Base-by-base conservation (phyloP, 2,329 filamentous ascomycete species). In the Nemania sp. region DNA sequence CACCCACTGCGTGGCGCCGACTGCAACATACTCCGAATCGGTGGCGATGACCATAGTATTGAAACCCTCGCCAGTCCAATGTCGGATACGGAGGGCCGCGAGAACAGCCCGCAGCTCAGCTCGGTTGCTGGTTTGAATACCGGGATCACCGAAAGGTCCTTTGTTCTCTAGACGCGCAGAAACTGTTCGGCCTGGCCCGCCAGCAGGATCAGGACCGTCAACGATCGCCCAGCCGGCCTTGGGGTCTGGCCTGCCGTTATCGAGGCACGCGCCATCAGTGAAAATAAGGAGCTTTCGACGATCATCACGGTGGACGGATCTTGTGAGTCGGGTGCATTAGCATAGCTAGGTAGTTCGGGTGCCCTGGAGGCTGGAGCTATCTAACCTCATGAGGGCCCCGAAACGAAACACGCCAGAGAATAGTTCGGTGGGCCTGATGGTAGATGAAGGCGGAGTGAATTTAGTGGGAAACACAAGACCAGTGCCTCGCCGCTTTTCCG, bases 71-170 rank as follows among this genome's bases (percentile, higher is more conserved):
- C 17, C 9, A 11, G 2, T 20, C 34, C 17, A 37, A 20, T 7
- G 17, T 2, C 72, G 67, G 59, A 72, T 75, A 23, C 73, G 68
- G 20, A 83, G 70, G 3, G 75, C 81, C 5, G 72, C 77, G 41
- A 82, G 75, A 5, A 77, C 77, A 5, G 80, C 80, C 12, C 80
- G 80, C 6, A 84, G 73, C 63, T 83, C 78, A 3, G 81, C 81
- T 4, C 80, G 73, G 58, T 82, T 80, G 68, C 73, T 81, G 17
- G 72, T 81, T 54, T 77, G 75, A 6, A 58, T 44, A 34, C 64
- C 51, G 0, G 45, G 14, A 20, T 73, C 65, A 11, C 73, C 75
- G 42, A 66, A 74, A 3, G 76, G 77, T 0, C 79, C 77, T 34
- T 66, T 48, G 3, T 57, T 62, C 63, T 81, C 78, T 4, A 81